These are phyloP conservation scores for Actinomucor elegans DNA, from an alignment of 371 early-diverging fungal species.

Conservation along the genomic window DNA sequence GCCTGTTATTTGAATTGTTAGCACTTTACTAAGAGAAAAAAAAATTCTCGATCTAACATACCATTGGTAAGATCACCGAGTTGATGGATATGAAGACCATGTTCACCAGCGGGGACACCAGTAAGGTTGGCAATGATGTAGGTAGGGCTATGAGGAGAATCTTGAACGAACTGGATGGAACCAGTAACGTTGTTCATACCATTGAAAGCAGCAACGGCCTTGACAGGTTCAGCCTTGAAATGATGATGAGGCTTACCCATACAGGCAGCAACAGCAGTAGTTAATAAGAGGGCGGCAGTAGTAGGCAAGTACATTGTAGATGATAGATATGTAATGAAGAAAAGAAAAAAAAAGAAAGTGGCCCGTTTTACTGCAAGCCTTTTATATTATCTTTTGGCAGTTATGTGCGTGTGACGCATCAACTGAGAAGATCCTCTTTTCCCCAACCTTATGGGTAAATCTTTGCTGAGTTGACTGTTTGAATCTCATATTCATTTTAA, in stretches of 20 bases:
- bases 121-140: conserved; percentile 57
- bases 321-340: too few relatives aligned
- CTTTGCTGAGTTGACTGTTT: too few relatives aligned
- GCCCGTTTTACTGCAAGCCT: too few relatives aligned
- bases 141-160: conserved; percentile 50
- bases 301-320: conserved; percentile 13
- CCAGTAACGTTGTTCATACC: conserved; percentile 56
- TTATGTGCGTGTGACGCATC: too few relatives aligned
- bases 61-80: conserved; percentile 78
- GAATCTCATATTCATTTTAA: too few relatives aligned
- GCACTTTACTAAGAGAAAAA: background rate
- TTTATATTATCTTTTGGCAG: too few relatives aligned
- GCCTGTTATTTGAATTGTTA: too few relatives aligned
- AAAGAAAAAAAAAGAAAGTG: too few relatives aligned
- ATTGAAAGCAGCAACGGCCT: conserved; percentile 71
- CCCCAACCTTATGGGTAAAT: too few relatives aligned
- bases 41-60: too few relatives aligned
- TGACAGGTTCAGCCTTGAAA: conserved; percentile 19
- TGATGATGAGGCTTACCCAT: too few relatives aligned
- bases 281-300: conserved; percentile 2
- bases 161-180: conserved; percentile 71
- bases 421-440: too few relatives aligned
- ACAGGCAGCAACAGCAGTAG: background rate
- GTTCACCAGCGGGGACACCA: conserved; percentile 71
- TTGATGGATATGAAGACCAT: conserved; percentile 89